Evolutionary conservation across 2,329 filamentous ascomycete genomes (phyloP).

Genomic region (Emmonsia crescens): DNA sequence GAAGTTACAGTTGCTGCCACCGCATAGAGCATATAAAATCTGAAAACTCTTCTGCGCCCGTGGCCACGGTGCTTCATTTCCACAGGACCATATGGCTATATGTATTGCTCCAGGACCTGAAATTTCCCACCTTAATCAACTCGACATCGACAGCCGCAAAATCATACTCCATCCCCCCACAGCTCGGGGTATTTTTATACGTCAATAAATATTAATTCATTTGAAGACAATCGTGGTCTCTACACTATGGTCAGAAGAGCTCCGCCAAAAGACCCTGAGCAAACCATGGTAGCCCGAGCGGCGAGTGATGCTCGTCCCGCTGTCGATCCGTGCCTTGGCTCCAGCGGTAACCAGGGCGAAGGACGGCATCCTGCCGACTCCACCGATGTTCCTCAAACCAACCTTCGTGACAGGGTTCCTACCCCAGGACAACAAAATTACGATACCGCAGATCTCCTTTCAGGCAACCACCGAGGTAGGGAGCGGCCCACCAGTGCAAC

Average conservation of each 20-base stretch:
- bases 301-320: background rate
- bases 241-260: background rate
- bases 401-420: background rate
- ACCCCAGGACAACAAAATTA: background rate
- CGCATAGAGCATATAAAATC: background rate
- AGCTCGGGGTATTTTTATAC: background rate
- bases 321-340: background rate
- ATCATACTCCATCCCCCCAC: background rate
- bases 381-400: background rate
- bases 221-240: background rate
- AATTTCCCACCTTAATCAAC: background rate
- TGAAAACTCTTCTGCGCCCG: background rate
- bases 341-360: background rate
- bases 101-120: background rate
- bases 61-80: background rate
- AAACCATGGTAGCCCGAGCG: background rate
- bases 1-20: background rate
- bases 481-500: background rate
- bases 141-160: background rate
- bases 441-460: background rate
- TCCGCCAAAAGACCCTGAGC: background rate
- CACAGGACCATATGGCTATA: background rate
- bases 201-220: background rate
- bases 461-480: background rate
- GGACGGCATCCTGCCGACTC: background rate